Percentiles rank a stretch among this genome's conserved stretches.
These are phyloP conservation scores for Leccinum subtestaceum DNA, from an alignment of 768 basidiomycete species.

Conservation along the genomic window DNA sequence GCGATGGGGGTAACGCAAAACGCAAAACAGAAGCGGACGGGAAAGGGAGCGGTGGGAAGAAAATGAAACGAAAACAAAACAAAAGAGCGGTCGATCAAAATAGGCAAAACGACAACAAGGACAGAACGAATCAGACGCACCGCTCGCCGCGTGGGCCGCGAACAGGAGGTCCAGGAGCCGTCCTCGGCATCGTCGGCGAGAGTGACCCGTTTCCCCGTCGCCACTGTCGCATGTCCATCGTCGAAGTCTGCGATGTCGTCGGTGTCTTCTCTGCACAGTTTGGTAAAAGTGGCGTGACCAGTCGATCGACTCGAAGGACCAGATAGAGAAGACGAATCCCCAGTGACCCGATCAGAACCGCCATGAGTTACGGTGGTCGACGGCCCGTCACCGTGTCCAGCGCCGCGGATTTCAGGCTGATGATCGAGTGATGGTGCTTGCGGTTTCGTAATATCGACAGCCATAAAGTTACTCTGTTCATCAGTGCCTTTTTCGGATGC, in stretches of 20 bases:
- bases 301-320: constrained; percentile 22
- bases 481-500: constrained; percentile 11
- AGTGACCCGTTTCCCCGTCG: constrained; percentile 24
- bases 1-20: neutral
- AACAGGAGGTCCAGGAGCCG: constrained; percentile 7
- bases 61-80: neutral
- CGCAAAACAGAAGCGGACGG: neutral
- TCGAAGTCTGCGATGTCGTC: constrained; percentile 28
- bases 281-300: constrained; percentile 22
- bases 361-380: constrained; percentile 9
- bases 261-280: constrained; percentile 26
- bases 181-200: constrained; percentile 22
- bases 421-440: constrained; percentile 12
- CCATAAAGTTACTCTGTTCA: constrained; percentile 13
- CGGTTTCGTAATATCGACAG: constrained; percentile 10
- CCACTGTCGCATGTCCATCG: constrained; percentile 15
- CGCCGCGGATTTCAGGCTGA: constrained; percentile 20
- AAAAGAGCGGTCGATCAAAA: neutral
- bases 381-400: constrained; percentile 6
- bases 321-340: constrained; percentile 8
- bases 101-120: neutral
- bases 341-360: constrained; percentile 2
- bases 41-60: neutral
- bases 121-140: constrained; percentile 13
- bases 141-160: constrained; percentile 28